Conservation (phyloP, 2,329 filamentous ascomycete species). For the Scorias spongiosa region DNA sequence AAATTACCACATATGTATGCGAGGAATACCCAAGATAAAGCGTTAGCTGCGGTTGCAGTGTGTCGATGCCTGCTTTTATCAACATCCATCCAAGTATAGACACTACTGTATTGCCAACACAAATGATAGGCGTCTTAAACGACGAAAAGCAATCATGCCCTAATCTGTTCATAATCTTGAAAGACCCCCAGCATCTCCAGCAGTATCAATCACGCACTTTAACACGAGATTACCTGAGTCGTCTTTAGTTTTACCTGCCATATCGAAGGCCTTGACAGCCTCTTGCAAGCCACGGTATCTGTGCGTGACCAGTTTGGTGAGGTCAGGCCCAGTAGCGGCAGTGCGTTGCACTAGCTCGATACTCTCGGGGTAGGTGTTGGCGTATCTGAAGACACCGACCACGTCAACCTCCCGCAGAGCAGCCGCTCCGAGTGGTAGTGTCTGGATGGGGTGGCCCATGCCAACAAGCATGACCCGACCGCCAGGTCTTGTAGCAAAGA, state of each 20-base stretch:
- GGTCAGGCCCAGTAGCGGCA: conserved; percentile 40
- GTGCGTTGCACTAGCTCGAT: conserved; percentile 39
- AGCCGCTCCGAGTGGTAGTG: conserved; percentile 55
- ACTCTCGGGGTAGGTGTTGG: conserved; percentile 60
- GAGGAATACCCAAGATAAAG: too few species aligned
- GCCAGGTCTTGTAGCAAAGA: conserved; percentile 53
- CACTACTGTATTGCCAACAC: too few species aligned
- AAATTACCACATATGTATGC: too few species aligned
- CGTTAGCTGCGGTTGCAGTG: too few species aligned
- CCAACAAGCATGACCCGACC: conserved; percentile 63
- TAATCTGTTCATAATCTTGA: background rate
- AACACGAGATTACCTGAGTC: conserved; percentile 53
- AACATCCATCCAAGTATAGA: too few species aligned
- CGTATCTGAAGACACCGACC: conserved; percentile 63
- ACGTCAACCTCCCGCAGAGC: conserved; percentile 64
- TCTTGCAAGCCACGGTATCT: conserved; percentile 49
- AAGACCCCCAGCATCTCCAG: background rate
- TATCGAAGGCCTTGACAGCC: conserved; percentile 50
- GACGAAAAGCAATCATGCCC: too few species aligned
- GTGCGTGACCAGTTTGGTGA: conserved; percentile 61
- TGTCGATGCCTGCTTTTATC: too few species aligned
- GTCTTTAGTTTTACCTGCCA: conserved; percentile 54
- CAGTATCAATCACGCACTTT: conserved; percentile 47
- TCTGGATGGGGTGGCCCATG: conserved; percentile 66
- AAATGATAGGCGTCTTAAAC: too few species aligned